A percentile compares a stretch with the other conserved stretches of the same genome.
Conservation (phyloP, 2,329 filamentous ascomycete species). For the Sarocladium strictum region DNA sequence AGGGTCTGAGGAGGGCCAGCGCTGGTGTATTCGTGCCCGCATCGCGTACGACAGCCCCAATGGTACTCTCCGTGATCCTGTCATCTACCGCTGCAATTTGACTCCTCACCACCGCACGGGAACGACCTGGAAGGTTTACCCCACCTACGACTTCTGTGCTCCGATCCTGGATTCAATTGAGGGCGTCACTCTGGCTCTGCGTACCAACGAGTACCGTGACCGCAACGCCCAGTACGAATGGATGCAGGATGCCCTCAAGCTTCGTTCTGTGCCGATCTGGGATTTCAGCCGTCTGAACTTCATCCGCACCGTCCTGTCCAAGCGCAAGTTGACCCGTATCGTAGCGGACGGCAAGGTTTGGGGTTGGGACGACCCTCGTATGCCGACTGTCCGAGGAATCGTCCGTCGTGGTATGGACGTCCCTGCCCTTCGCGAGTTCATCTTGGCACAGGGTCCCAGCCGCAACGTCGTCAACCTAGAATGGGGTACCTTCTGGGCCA, state of each 20-base stretch:
- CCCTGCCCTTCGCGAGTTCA: constrained; percentile 73
- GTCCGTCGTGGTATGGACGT: constrained; percentile 74
- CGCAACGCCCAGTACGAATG: constrained; percentile 83
- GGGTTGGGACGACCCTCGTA: constrained; percentile 83
- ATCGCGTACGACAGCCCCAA: constrained; percentile 88
- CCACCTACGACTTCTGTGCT: constrained; percentile 84
- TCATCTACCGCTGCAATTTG: constrained; percentile 85
- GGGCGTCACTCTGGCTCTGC: constrained; percentile 76
- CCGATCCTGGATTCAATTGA: constrained; percentile 76
- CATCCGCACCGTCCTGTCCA: constrained; percentile 74
- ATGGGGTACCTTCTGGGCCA: constrained; percentile 68
- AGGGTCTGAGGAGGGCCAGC: constrained; percentile 69
- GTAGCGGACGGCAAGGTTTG: constrained; percentile 70
- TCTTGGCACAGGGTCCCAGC: constrained; percentile 76
- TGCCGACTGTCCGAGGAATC: constrained; percentile 79
- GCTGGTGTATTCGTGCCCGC: constrained; percentile 92
- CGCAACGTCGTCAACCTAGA: constrained; percentile 81
- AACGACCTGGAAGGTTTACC: constrained; percentile 84
- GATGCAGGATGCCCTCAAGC: constrained; percentile 69
- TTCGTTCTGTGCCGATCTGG: constrained; percentile 77
- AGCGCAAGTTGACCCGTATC: constrained; percentile 79
- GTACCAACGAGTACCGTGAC: constrained; percentile 83
- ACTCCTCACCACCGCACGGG: constrained; percentile 71
- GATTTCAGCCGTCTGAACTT: constrained; percentile 84
- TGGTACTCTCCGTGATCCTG: constrained; percentile 91